Evolutionary conservation across 345 rosid species (phyloP).

Genomic region (Rhizophora mangle): DNA sequence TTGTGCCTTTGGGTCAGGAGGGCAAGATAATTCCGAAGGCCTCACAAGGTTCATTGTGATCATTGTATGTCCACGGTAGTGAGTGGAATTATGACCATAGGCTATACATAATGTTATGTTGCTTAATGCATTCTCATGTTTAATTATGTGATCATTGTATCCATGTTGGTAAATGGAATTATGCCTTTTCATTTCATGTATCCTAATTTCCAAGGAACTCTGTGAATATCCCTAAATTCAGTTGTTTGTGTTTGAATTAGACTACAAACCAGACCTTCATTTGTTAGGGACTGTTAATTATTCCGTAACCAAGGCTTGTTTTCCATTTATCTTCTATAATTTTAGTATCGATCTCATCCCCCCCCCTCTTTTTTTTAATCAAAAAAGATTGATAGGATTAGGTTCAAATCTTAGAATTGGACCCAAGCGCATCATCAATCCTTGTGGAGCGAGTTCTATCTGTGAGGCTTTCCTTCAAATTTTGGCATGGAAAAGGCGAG

Average conservation of each 20-base stretch:
- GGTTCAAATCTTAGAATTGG: too few relatives aligned
- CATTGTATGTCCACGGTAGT: neutral
- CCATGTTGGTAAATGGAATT: too few relatives aligned
- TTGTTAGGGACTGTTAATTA: neutral
- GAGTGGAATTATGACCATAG: neutral
- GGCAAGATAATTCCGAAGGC: slow-evolving; percentile 36
- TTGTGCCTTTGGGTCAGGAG: slow-evolving; percentile 31
- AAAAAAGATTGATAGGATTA: too few relatives aligned
- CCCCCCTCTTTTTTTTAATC: too few relatives aligned
- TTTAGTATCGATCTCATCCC: too few relatives aligned
- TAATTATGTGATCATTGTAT: neutral
- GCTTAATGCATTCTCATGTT: neutral
- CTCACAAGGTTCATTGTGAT: slow-evolving; percentile 39
- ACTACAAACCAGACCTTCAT: neutral
- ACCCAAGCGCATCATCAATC: too few relatives aligned
- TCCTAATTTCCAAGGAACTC: neutral
- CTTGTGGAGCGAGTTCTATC: too few relatives aligned
- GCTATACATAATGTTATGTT: slow-evolving; percentile 10
- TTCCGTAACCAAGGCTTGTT: too few relatives aligned
- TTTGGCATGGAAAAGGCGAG: too few relatives aligned
- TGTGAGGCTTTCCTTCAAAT: too few relatives aligned
- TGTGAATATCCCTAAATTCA: neutral
- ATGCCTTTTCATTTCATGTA: too few relatives aligned
- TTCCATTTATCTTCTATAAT: too few relatives aligned
- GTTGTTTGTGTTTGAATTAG: neutral